A percentile compares a stretch with the other conserved stretches of the same genome.
phyloP scores from a whole-genome alignment of 805 yeast genomes.

The Candida ovalis region DNA sequence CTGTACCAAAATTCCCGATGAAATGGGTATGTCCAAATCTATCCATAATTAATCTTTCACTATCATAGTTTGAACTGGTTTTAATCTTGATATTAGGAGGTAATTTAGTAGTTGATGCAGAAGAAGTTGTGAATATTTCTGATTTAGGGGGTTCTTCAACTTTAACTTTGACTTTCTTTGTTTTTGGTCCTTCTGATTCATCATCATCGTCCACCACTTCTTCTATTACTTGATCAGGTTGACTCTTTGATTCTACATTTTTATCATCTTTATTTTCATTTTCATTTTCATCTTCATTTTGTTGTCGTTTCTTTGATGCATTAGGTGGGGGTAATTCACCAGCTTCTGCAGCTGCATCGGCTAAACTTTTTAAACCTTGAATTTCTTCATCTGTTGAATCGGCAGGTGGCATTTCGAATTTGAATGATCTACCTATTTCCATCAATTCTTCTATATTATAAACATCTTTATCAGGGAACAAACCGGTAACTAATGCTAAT shows the following conservation, averaged over 20 bases:
- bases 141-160: conserved; percentile 1
- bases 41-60: conserved; percentile 39
- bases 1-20: conserved; percentile 44
- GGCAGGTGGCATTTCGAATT: conserved; percentile 33
- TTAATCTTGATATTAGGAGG: conserved; percentile 22
- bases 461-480: conserved; percentile 43
- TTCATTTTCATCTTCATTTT: neutral
- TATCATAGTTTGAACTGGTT: conserved; percentile 20
- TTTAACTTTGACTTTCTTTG: neutral
- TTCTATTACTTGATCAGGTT: neutral
- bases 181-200: neutral
- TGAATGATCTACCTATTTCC: conserved; percentile 33
- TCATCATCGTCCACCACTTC: neutral
- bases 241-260: neutral
- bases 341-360: neutral
- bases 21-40: conserved; percentile 44
- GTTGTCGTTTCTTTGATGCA: neutral
- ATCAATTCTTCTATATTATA: conserved; percentile 40
- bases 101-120: conserved; percentile 11
- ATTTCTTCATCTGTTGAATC: conserved; percentile 14
- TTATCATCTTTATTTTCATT: neutral
- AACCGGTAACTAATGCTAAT: conserved; percentile 34
- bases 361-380: conserved; percentile 8
- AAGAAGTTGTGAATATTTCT: neutral
- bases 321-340: neutral